A percentile compares a stretch with the other conserved stretches of the same genome.
These are phyloP conservation scores for Xylaria sp. DNA, from an alignment of 2,329 filamentous ascomycete species.

Conservation along the genomic window DNA sequence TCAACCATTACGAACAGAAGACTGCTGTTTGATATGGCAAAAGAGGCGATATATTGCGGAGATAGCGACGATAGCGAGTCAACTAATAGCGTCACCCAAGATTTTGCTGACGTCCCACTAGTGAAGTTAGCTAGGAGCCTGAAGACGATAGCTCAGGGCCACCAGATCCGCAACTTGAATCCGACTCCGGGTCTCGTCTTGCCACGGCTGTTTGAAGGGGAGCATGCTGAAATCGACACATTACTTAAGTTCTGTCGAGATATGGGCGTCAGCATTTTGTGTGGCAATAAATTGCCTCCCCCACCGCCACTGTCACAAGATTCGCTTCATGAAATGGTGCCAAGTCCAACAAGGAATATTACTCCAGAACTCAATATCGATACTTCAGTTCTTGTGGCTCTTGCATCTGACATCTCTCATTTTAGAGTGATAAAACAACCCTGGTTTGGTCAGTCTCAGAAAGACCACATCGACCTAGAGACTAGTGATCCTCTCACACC, in stretches of 20 bases:
- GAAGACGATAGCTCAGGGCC: slow-evolving; percentile 41
- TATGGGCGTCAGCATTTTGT: slow-evolving; percentile 43
- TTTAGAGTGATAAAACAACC: slow-evolving; percentile 49
- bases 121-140: slow-evolving; percentile 46
- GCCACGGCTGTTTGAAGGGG: slow-evolving; percentile 45
- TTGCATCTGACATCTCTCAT: slow-evolving; percentile 80
- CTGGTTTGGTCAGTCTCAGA: slow-evolving; percentile 66
- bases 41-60: slow-evolving; percentile 47
- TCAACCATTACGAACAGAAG: slow-evolving; percentile 49
- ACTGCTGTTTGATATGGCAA: slow-evolving; percentile 48
- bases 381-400: slow-evolving; percentile 75
- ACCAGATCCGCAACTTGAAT: slow-evolving; percentile 44
- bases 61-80: slow-evolving; percentile 45
- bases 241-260: slow-evolving; percentile 43
- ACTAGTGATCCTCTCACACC: slow-evolving; percentile 67
- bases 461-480: slow-evolving; percentile 73
- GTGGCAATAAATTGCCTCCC: slow-evolving; percentile 38
- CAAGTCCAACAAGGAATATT: slow-evolving; percentile 43
- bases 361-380: slow-evolving; percentile 64
- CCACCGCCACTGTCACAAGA: slow-evolving; percentile 38
- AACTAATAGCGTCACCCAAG: slow-evolving; percentile 18
- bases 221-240: slow-evolving; percentile 43
- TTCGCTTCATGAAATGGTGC: slow-evolving; percentile 45
- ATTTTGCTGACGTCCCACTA: slow-evolving; percentile 46
- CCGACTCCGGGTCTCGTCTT: slow-evolving; percentile 44